A percentile compares a stretch with the other conserved stretches of the same genome.
Conservation (phyloP, 371 early-diverging fungal genomes). For the Batkoa obscura region DNA sequence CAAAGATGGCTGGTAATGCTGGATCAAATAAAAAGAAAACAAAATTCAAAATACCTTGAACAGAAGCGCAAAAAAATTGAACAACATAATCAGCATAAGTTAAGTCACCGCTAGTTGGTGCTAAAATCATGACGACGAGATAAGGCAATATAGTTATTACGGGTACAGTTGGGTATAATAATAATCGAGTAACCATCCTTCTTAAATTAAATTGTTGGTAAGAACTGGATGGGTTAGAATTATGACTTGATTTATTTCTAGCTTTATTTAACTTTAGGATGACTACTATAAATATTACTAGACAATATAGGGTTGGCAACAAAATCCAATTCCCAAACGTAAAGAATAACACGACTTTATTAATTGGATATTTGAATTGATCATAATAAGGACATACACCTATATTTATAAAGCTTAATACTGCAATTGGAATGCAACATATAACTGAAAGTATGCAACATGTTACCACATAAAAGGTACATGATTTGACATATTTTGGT, state of each 20-base stretch:
- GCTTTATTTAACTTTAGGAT: neutral
- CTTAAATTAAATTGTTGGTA: neutral
- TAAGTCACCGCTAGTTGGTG: neutral
- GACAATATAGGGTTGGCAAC: neutral
- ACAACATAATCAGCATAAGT: neutral
- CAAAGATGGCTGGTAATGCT: neutral
- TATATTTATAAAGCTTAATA: neutral
- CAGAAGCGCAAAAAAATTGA: neutral
- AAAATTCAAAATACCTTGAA: constrained; percentile 4
- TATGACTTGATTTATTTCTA: neutral
- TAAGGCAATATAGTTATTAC: constrained; percentile 2
- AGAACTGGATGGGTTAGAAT: neutral
- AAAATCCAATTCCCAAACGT: neutral
- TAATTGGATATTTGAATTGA: neutral
- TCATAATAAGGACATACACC: neutral
- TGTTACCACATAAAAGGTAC: neutral
- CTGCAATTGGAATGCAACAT: neutral
- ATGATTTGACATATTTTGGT: neutral
- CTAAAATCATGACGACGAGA: neutral
- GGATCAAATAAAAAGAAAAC: constrained; percentile 6
- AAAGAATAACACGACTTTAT: neutral
- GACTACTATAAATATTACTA: neutral
- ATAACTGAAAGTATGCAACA: neutral
- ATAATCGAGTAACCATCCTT: neutral
- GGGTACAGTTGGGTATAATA: neutral